These are phyloP conservation scores for Lophiostoma macrostomum DNA, from an alignment of 495 filamentous ascomycete genomes.

Conservation along the genomic window DNA sequence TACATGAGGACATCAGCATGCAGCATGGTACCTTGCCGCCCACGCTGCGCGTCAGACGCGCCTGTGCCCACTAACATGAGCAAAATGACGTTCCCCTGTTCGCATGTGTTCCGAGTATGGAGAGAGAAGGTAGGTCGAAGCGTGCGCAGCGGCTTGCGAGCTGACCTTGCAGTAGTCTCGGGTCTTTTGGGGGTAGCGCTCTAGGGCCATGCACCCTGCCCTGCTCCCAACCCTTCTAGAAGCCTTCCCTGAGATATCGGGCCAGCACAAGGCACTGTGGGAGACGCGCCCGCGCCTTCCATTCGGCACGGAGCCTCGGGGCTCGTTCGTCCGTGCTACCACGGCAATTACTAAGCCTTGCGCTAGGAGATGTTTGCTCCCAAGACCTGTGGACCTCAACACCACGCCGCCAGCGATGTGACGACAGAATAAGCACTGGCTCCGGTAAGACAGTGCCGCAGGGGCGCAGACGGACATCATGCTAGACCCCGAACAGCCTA, in stretches of 20 bases:
- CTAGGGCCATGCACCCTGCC: too few species aligned
- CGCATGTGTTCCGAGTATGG: slow-evolving; percentile 9
- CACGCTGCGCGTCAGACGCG: slow-evolving; percentile 5
- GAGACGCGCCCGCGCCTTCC: too few species aligned
- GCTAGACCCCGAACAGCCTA: slow-evolving; percentile 6
- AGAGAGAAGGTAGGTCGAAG: neutral
- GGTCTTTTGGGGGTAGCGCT: slow-evolving; percentile 10
- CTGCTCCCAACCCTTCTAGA: too few species aligned
- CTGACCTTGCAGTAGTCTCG: slow-evolving; percentile 10
- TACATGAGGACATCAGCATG: slow-evolving; percentile 15
- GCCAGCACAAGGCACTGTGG: too few species aligned
- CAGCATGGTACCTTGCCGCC: neutral
- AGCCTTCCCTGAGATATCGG: too few species aligned
- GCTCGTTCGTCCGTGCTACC: too few species aligned
- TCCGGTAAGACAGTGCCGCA: neutral
- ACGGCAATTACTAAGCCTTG: too few species aligned
- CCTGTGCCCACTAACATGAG: slow-evolving; percentile 3
- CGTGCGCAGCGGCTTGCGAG: slow-evolving; percentile 7
- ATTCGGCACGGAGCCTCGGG: too few species aligned
- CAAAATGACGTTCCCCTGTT: neutral
- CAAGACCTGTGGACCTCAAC: neutral
- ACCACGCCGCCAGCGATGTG: neutral
- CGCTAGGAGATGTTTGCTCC: neutral
- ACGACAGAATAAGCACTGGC: slow-evolving; percentile 12
- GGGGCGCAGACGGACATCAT: slow-evolving; percentile 2